phyloP scores from a whole-genome alignment of 345 rosid genomes.

The Rhizophora mangle region DNA sequence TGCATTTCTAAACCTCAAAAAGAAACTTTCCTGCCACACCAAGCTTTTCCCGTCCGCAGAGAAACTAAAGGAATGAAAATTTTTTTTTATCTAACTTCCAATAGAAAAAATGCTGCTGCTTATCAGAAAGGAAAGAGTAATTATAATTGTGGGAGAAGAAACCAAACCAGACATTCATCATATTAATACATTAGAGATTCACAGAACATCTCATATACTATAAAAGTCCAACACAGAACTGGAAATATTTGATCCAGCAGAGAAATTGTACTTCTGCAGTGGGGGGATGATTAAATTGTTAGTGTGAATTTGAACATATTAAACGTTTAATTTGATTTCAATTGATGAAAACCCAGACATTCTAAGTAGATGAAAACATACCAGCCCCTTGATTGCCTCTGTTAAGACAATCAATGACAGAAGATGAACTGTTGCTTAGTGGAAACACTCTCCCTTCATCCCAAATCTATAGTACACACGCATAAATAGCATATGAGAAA shows the following conservation, averaged over 20 bases:
- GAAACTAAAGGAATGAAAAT: slow-evolving; percentile 42
- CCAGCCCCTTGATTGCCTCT: slow-evolving; percentile 69
- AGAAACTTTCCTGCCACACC: slow-evolving; percentile 54
- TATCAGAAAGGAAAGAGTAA: neutral
- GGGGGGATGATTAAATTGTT: no score
- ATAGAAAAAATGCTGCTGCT: slow-evolving; percentile 1
- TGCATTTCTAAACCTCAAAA: slow-evolving; percentile 63
- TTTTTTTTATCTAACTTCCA: slow-evolving; percentile 16
- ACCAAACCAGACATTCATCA: neutral
- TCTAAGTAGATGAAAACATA: slow-evolving; percentile 18
- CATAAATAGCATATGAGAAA: slow-evolving; percentile 15
- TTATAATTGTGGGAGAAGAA: neutral
- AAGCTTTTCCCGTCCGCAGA: slow-evolving; percentile 70
- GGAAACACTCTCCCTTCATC: slow-evolving; percentile 93
- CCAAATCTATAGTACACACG: slow-evolving; percentile 46
- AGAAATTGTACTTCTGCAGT: no score
- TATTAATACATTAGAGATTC: neutral
- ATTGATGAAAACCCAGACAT: neutral
- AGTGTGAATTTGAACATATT: no score
- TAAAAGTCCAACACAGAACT: no score
- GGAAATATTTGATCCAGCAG: no score
- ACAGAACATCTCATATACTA: no score
- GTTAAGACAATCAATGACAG: slow-evolving; percentile 72
- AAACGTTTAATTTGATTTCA: neutral
- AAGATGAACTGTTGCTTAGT: slow-evolving; percentile 61